These are phyloP conservation scores for Entonaema liquescens DNA, from an alignment of 495 filamentous ascomycete species.

Conservation along the genomic window DNA sequence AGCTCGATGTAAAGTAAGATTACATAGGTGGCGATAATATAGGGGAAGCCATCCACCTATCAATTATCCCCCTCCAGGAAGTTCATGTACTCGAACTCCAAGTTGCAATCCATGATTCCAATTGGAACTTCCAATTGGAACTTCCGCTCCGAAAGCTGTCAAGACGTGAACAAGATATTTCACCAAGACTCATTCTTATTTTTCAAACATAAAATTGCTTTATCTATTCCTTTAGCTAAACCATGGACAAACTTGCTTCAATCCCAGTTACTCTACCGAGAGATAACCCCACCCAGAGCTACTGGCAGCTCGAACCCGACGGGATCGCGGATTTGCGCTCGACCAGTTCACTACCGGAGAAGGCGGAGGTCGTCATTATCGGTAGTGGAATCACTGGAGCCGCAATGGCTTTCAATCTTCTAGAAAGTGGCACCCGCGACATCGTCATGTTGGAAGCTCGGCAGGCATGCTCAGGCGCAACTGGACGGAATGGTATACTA, in stretches of 20 bases:
- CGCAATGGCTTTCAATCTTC: slow-evolving; percentile 65
- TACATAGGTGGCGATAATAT: neutral
- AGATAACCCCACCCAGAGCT: slow-evolving; percentile 68
- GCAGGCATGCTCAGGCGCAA: slow-evolving; percentile 65
- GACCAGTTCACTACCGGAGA: slow-evolving; percentile 54
- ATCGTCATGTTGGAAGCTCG: slow-evolving; percentile 70
- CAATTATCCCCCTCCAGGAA: neutral
- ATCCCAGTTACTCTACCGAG: slow-evolving; percentile 61
- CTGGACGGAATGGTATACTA: slow-evolving; percentile 64
- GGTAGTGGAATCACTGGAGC: slow-evolving; percentile 77
- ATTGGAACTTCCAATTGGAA: neutral
- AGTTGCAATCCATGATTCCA: neutral
- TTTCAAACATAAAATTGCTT: neutral
- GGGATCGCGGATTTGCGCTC: slow-evolving; percentile 63
- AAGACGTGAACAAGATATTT: neutral
- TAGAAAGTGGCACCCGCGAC: slow-evolving; percentile 44
- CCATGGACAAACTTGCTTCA: slow-evolving; percentile 56
- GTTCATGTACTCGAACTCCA: neutral
- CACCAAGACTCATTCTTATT: neutral
- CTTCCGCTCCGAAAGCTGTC: neutral
- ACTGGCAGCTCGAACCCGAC: slow-evolving; percentile 75
- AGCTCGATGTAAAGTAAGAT: slow-evolving; percentile 4
- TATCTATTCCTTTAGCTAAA: neutral
- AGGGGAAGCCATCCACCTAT: neutral
- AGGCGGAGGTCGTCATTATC: slow-evolving; percentile 68